Evolutionary conservation across 129 eudicot genomes (phyloP).

Genomic region (Chrysanthemum seticuspe): DNA sequence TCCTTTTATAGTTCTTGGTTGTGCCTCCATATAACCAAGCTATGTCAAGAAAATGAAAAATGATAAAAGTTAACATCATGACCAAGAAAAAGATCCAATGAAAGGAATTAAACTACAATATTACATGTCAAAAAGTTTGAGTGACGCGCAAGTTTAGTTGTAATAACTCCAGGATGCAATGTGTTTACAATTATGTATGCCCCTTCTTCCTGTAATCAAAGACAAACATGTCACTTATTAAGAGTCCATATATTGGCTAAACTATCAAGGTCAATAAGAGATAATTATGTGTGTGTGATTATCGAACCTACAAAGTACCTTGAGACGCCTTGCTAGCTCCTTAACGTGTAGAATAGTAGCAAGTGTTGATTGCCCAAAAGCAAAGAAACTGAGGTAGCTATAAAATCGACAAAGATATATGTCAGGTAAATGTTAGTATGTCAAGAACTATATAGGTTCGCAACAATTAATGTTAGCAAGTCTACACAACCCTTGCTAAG

Average conservation of each 20-base stretch:
- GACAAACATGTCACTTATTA: conserved; percentile 7
- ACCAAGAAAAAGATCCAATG: background rate
- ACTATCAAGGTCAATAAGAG: no score
- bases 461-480: no score
- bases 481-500: no score
- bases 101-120: background rate
- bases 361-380: conserved; percentile 43
- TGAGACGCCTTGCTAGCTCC: conserved; percentile 38
- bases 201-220: conserved; percentile 33
- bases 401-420: background rate
- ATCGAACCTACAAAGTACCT: conserved; percentile 24
- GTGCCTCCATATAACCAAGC: conserved; percentile 18
- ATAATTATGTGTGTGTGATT: no score
- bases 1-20: conserved; percentile 5
- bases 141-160: conserved; percentile 38
- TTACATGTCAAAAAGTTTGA: conserved; percentile 24
- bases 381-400: background rate
- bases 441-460: background rate
- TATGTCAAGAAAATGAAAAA: conserved; percentile 9
- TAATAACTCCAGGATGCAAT: conserved; percentile 43
- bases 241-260: no score
- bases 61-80: background rate
- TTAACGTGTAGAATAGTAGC: conserved; percentile 38
- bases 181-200: conserved; percentile 29
- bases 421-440: background rate